A percentile compares a stretch with the other conserved stretches of the same genome.
These are phyloP conservation scores for Papilionanthe hybrid DNA, from an alignment of 116 monocot genomes.

Conservation along the genomic window DNA sequence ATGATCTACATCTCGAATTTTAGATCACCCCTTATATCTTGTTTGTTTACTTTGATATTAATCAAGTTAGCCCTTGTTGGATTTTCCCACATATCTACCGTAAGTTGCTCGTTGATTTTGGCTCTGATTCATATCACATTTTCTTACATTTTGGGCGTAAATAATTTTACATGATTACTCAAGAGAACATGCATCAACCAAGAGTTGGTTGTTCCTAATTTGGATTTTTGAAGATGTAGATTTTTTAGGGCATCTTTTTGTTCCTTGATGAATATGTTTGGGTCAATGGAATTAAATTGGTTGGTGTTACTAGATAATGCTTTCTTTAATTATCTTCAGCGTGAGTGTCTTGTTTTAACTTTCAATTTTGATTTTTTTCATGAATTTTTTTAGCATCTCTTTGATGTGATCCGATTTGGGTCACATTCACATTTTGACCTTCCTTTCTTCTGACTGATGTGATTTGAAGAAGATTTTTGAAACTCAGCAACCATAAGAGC, in stretches of 20 bases:
- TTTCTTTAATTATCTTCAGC: background rate
- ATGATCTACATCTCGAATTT: too few species aligned
- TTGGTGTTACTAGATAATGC: background rate
- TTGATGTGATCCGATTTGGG: background rate
- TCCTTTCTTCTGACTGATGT: background rate
- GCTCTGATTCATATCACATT: background rate
- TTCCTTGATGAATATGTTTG: background rate
- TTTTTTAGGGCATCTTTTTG: background rate
- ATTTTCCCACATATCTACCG: too few species aligned
- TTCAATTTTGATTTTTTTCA: background rate
- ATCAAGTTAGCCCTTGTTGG: too few species aligned
- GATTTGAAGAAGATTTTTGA: background rate
- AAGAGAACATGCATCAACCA: background rate
- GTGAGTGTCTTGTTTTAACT: background rate
- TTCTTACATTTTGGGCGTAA: background rate
- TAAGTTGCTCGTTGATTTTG: too few species aligned
- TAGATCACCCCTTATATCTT: too few species aligned
- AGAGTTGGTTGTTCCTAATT: background rate
- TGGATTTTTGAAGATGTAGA: background rate
- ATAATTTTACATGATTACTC: background rate
- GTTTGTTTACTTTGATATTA: too few species aligned
- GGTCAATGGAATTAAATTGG: too few species aligned
- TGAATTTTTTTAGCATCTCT: background rate
- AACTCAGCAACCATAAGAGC: background rate
- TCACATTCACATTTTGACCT: background rate